Evolutionary conservation across 805 yeast species (phyloP), one percentile per base, ranked within the genome.

Genomic region (Ogataea ramenticola): DNA sequence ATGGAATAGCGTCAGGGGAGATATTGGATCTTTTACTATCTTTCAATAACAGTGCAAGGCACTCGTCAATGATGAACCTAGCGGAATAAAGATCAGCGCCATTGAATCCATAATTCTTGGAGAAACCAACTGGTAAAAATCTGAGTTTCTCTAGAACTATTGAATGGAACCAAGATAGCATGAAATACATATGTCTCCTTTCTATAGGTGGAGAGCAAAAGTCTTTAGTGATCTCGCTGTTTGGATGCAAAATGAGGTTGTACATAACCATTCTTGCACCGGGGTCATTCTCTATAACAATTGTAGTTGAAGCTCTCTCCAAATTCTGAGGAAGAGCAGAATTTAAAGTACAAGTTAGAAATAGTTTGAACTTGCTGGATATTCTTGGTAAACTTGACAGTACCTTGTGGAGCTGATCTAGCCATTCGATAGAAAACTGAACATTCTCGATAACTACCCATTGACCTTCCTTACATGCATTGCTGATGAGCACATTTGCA

Each of bases 391-490:
- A 39, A 3, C 57, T 50, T 27, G 64, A 69, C 38, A 79, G 57
- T n/a, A 58, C 55, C 50, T 72, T 76, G 41, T 71, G 80, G 17
- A 86, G 60, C 10, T 66, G 55, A 14, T 71, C 75, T 24, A 86
- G 63, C 88, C 95, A 83, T 3, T 56, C 59, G 1, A 74, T 65
- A 0, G 93, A 77, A 71, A 84, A 73, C 46, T 91, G 96, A 12
- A 86, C 66, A 55, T 90, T 90, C 56, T 91, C 96, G 27, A 91
- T 60, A 26, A 90, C 53, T 0, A 91, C 60, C 96, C 96, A 88
- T 1, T 59, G 53, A 0, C 86, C 88, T 1, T 56, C 55, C n/a
- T 57, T 62, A 1, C 71, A 55, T 0, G 79, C 76, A 10, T 57
- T 60, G 1, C 58, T 54, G 9, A 87, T 62, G n/a, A 77, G 76